Evolutionary conservation across 2,329 filamentous ascomycete species (phyloP), one percentile per base, ranked within the genome.

Genomic region (Akanthomyces lecanii): DNA sequence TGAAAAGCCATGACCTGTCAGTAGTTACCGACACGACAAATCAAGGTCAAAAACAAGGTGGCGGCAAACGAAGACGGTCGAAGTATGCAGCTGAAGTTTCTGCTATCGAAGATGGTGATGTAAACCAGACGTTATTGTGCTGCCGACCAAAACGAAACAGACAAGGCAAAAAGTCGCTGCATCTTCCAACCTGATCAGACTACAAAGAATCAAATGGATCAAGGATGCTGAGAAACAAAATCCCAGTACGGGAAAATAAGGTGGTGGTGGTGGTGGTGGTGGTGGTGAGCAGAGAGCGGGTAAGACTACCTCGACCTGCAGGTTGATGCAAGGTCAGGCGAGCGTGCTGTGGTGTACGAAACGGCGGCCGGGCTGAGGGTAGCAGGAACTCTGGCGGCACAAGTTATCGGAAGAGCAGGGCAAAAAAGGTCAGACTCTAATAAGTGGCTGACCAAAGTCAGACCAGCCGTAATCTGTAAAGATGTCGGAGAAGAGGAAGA

Each of bases 1-100:
- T 86, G 82, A 64, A 86, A 79, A 61, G 81, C 75, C 76, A 77
- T 78, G 45, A 14, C 72, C 62, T 53, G 64, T 53, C 60, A 44
- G 57, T 66, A 68, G 68, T 71, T 67, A 55, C 67, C 54, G 21
- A 47, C 53, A 53, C n/a, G 54, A 40, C 62, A 58, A 48, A 10
- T 2, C 21, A 52, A 38, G 57, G 8, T 30, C 28, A 25, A 12
- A 36, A 38, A 8, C 8, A 33, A 11, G 23, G 11, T 44, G 48
- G 12, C 2, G 23, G 48, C 28, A 14, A 28, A 12, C 16, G 23
- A 51, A 51, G 42, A 18, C 42, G 14, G 16, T 52, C 21, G 25
- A 36, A 33, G 6, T 7, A 30, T 44, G 21, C 23, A 52, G 28
- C 45, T 42, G 48, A 18, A 8, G 6, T 42, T 23, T 36, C 23